These are phyloP conservation scores for Venturia nashicola DNA, from an alignment of 2,329 filamentous ascomycete genomes.

Conservation along the genomic window DNA sequence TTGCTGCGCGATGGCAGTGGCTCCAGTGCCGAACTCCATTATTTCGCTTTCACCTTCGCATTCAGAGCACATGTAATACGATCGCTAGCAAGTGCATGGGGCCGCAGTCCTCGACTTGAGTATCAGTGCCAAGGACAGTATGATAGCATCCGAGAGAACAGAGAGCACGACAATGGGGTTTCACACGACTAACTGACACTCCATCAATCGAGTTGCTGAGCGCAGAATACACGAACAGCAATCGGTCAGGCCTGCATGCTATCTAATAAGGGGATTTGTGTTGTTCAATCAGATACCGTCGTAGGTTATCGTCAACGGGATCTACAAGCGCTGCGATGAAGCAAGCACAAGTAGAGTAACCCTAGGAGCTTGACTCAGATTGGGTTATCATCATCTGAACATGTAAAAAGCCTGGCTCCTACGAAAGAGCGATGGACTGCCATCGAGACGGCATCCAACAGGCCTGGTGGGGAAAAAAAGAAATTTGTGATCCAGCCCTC, in stretches of 20 bases:
- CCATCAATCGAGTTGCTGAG: background rate
- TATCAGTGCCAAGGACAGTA: too few species aligned
- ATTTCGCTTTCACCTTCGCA: too few species aligned
- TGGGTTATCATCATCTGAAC: constrained; percentile 6
- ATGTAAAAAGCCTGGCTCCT: constrained; percentile 39
- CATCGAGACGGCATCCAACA: constrained; percentile 1
- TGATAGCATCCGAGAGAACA: background rate
- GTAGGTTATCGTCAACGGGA: constrained; percentile 29
- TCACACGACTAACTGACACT: background rate
- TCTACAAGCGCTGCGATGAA: constrained; percentile 3
- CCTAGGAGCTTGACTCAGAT: constrained; percentile 5
- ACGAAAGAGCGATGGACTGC: constrained; percentile 5
- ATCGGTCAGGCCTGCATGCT: background rate
- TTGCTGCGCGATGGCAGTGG: too few species aligned
- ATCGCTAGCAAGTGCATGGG: too few species aligned
- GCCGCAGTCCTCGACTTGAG: too few species aligned
- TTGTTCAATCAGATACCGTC: constrained; percentile 34
- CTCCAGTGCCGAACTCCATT: too few species aligned
- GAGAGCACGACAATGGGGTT: background rate
- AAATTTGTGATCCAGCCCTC: constrained; percentile 40
- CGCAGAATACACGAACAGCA: background rate
- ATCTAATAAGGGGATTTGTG: background rate
- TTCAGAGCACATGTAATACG: too few species aligned
- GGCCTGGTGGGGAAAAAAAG: background rate
- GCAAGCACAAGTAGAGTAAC: constrained; percentile 9